Evolutionary conservation across 768 basidiomycete genomes (phyloP).

Genomic region (Cubamyces lactineus): DNA sequence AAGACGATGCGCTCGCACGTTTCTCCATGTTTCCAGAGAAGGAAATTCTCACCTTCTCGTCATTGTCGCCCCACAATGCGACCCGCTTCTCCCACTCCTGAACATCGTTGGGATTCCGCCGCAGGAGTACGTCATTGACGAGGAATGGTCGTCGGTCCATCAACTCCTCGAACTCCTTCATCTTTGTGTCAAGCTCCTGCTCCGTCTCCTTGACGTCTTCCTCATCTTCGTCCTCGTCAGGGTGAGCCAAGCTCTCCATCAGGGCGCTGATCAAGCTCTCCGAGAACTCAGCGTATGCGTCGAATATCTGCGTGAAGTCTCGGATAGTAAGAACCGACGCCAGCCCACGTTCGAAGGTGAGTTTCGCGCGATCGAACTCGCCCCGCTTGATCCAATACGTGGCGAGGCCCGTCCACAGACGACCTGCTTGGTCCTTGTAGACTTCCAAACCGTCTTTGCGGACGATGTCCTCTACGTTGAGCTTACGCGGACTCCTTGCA

Average conservation of each 20-base stretch:
- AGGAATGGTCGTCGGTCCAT: constrained; percentile 96
- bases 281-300: constrained; percentile 92
- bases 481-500: constrained; percentile 62
- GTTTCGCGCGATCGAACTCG: constrained; percentile 90
- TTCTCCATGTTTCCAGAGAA: not conserved
- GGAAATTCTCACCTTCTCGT: constrained; percentile 73
- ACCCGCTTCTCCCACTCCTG: constrained; percentile 99
- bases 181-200: constrained; percentile 79
- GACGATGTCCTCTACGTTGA: constrained; percentile 89
- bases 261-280: constrained; percentile 88
- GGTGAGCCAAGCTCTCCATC: constrained; percentile 82
- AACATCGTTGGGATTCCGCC: constrained; percentile 96
- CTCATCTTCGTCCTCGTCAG: constrained; percentile 78
- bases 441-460: constrained; percentile 82
- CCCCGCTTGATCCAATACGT: constrained; percentile 98
- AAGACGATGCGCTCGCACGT: not conserved
- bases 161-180: constrained; percentile 91
- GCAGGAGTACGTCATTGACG: constrained; percentile 90
- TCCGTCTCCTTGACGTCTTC: constrained; percentile 79
- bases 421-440: constrained; percentile 96
- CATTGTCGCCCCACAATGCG: constrained; percentile 90
- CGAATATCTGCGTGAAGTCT: constrained; percentile 98
- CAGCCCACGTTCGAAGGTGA: constrained; percentile 88
- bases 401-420: constrained; percentile 93
- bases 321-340: constrained; percentile 86